Evolutionary conservation across 176 grass and related monocot species (phyloP).

Genomic region (Triticum monococcum): DNA sequence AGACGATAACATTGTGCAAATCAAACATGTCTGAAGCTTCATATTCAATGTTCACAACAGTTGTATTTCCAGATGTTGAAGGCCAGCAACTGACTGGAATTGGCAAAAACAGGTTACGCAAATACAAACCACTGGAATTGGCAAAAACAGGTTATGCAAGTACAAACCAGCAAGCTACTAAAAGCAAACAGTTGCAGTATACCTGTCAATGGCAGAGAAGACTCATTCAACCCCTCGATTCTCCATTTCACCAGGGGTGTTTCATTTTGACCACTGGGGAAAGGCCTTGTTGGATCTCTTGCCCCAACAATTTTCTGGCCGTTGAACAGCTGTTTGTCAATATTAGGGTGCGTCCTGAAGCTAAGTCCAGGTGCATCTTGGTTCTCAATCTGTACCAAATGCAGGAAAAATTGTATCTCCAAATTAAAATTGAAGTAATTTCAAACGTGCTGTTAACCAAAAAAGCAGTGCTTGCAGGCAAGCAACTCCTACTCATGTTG

Average conservation of each 20-base stretch:
- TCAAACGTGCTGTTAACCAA: neutral
- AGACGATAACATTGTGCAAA: constrained; percentile 83
- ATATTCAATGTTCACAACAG: constrained; percentile 77
- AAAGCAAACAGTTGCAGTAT: constrained; percentile 16
- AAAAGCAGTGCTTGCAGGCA: neutral
- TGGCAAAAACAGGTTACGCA: constrained; percentile 37
- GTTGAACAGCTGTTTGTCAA: constrained; percentile 84
- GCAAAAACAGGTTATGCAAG: constrained; percentile 38
- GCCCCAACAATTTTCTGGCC: constrained; percentile 62
- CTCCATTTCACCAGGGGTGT: constrained; percentile 83
- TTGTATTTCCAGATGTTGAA: constrained; percentile 58
- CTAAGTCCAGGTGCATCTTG: constrained; percentile 73
- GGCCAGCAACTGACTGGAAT: constrained; percentile 92
- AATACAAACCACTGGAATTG: constrained; percentile 40
- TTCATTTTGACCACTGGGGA: constrained; percentile 87
- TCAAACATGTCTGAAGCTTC: constrained; percentile 85
- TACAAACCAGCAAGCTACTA: constrained; percentile 21
- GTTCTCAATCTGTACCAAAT: constrained; percentile 64
- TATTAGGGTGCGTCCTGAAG: constrained; percentile 88
- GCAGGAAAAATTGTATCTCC: neutral
- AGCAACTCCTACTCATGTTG: constrained; percentile 2
- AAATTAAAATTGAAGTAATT: constrained; percentile 3
- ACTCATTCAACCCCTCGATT: constrained; percentile 74
- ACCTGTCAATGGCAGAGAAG: constrained; percentile 80
- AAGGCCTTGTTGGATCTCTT: constrained; percentile 84